phyloP scores from a whole-genome alignment of 2,329 filamentous ascomycete species.

The Aspergillus hortae region DNA sequence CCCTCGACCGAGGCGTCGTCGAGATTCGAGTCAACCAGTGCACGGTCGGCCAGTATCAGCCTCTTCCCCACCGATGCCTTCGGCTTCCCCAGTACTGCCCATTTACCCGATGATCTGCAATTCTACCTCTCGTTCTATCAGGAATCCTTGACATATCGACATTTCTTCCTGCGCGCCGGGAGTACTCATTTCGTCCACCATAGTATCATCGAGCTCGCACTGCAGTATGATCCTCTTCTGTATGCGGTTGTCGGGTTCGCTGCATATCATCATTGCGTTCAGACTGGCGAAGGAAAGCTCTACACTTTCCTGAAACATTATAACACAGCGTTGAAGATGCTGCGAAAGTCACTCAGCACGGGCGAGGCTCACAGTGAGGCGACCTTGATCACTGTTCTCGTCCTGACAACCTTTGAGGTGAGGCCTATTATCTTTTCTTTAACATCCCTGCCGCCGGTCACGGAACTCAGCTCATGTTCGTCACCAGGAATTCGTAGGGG shows the following conservation, averaged over 20 bases:
- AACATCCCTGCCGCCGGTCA: background rate
- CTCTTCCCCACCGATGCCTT: slow-evolving; percentile 21
- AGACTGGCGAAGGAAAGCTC: slow-evolving; percentile 67
- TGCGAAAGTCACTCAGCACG: slow-evolving; percentile 68
- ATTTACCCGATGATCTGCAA: slow-evolving; percentile 62
- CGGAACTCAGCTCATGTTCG: slow-evolving; percentile 4
- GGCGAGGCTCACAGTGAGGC: slow-evolving; percentile 68
- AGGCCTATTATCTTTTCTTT: slow-evolving; percentile 17
- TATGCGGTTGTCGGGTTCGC: slow-evolving; percentile 86
- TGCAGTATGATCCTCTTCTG: slow-evolving; percentile 75
- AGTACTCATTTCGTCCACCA: slow-evolving; percentile 69
- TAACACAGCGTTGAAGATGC: slow-evolving; percentile 75
- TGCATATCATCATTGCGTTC: slow-evolving; percentile 77
- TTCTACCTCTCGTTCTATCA: slow-evolving; percentile 76
- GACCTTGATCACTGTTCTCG: slow-evolving; percentile 81
- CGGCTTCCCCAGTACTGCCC: slow-evolving; percentile 22
- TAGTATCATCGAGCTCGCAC: slow-evolving; percentile 67
- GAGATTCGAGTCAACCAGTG: slow-evolving; percentile 33
- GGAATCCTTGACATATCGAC: slow-evolving; percentile 72
- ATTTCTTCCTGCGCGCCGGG: slow-evolving; percentile 76
- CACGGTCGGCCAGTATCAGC: slow-evolving; percentile 29
- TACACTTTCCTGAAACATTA: slow-evolving; percentile 85
- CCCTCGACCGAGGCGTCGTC: slow-evolving; percentile 50
- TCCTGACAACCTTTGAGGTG: slow-evolving; percentile 92
- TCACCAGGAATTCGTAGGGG: slow-evolving; percentile 80